Conservation (phyloP, 176 grass and related monocot genomes). For the Oryza glaberrima region DNA sequence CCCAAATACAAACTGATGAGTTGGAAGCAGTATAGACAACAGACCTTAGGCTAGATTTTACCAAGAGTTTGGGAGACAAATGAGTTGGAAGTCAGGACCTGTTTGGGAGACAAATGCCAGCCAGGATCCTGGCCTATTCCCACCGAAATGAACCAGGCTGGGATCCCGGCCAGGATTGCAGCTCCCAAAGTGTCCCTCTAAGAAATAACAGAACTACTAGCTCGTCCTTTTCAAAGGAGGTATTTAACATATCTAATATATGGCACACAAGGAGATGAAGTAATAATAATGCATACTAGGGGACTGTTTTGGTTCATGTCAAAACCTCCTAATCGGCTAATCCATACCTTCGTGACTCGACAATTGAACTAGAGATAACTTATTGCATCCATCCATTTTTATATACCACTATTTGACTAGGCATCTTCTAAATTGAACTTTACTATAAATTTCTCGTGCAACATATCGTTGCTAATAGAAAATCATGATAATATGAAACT, state of each 20-base stretch:
- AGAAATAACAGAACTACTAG: not conserved
- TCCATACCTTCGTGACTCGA: not conserved
- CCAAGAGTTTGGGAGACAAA: not conserved
- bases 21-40: not conserved
- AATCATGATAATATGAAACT: not conserved
- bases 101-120: not conserved
- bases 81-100: not conserved
- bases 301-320: not conserved
- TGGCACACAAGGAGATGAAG: not conserved
- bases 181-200: not conserved
- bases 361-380: not conserved
- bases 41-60: not conserved
- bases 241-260: conserved; percentile 3
- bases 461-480: not conserved
- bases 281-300: not conserved
- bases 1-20: conserved; percentile 6
- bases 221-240: not conserved
- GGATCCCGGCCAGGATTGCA: not conserved
- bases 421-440: not conserved
- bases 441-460: not conserved
- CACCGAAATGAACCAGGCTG: not conserved
- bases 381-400: not conserved
- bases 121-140: not conserved
- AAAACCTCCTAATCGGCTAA: not conserved
- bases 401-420: not conserved